phyloP scores from a whole-genome alignment of 106 monocot genomes.

The Acanthochlamys bracteata region DNA sequence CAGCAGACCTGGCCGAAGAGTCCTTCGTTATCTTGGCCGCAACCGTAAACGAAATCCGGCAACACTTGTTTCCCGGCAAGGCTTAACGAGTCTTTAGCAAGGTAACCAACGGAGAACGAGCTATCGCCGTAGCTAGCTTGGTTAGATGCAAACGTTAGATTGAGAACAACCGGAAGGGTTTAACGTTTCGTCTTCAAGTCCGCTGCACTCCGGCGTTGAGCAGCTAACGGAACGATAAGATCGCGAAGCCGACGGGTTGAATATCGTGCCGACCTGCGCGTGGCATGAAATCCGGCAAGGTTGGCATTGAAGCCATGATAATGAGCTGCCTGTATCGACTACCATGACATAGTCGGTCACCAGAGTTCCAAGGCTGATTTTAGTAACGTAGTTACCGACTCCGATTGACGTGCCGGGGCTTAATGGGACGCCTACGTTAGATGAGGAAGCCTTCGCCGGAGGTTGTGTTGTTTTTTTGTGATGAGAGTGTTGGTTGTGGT shows the following conservation, averaged over 20 bases:
- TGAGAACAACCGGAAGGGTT: slow-evolving; percentile 53
- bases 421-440: slow-evolving; percentile 19
- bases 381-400: slow-evolving; percentile 70
- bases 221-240: slow-evolving; percentile 46
- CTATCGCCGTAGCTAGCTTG: slow-evolving; percentile 79
- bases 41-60: slow-evolving; percentile 59
- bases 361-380: slow-evolving; percentile 65
- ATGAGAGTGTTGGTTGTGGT: slow-evolving; percentile 5
- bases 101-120: slow-evolving; percentile 82
- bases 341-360: slow-evolving; percentile 46
- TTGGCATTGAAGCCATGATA: slow-evolving; percentile 84
- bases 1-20: slow-evolving; percentile 73
- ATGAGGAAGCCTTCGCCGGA: neutral
- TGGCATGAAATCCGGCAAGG: slow-evolving; percentile 60
- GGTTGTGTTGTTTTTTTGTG: neutral
- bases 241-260: slow-evolving; percentile 56
- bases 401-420: slow-evolving; percentile 30
- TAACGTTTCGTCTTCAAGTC: slow-evolving; percentile 53
- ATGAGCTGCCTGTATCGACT: slow-evolving; percentile 89
- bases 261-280: slow-evolving; percentile 49
- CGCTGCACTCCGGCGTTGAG: slow-evolving; percentile 36
- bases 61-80: slow-evolving; percentile 15
- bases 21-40: slow-evolving; percentile 87
- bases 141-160: slow-evolving; percentile 56
- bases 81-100: slow-evolving; percentile 47